Conservation (phyloP, 2,329 filamentous ascomycete species). For the Tetracladium maxilliforme region DNA sequence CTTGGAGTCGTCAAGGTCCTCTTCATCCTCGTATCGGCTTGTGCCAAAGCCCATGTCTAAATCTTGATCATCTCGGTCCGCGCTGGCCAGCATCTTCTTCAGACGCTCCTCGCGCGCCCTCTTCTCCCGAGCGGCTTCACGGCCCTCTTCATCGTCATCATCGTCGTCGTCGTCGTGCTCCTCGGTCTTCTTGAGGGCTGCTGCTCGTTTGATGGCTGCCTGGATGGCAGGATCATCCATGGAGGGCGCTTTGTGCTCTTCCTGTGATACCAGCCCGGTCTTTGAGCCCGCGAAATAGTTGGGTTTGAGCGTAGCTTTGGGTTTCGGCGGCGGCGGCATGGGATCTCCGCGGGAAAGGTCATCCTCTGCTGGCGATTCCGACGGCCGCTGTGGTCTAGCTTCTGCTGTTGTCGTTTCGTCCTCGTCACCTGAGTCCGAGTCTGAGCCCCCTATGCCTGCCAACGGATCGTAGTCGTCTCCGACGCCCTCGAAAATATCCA, state of each 20-base stretch:
- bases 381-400: conserved; percentile 1
- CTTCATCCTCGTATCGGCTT: conserved; percentile 75
- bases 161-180: conserved; percentile 22
- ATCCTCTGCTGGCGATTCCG: conserved; percentile 4
- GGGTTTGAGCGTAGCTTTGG: conserved; percentile 15
- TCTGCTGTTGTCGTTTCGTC: conserved; percentile 11
- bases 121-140: conserved; percentile 24
- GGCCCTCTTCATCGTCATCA: conserved; percentile 24
- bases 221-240: conserved; percentile 65
- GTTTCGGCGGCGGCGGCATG: conserved; percentile 32
- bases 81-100: conserved; percentile 58
- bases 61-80: conserved; percentile 74
- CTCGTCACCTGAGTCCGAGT: conserved; percentile 21
- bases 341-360: conserved; percentile 10
- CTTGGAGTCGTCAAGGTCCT: conserved; percentile 56
- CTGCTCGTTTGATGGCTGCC: conserved; percentile 76
- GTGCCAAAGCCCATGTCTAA: conserved; percentile 91
- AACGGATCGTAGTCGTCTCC: conserved; percentile 55
- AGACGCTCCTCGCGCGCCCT: conserved; percentile 50
- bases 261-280: conserved; percentile 37
- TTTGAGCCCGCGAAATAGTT: conserved; percentile 52
- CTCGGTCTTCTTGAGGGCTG: conserved; percentile 37
- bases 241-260: conserved; percentile 32
- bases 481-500: conserved; percentile 51
- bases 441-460: conserved; percentile 35